Evolutionary conservation across 768 basidiomycete genomes (phyloP).

Genomic region (Coprinopsis strossmayeri): DNA sequence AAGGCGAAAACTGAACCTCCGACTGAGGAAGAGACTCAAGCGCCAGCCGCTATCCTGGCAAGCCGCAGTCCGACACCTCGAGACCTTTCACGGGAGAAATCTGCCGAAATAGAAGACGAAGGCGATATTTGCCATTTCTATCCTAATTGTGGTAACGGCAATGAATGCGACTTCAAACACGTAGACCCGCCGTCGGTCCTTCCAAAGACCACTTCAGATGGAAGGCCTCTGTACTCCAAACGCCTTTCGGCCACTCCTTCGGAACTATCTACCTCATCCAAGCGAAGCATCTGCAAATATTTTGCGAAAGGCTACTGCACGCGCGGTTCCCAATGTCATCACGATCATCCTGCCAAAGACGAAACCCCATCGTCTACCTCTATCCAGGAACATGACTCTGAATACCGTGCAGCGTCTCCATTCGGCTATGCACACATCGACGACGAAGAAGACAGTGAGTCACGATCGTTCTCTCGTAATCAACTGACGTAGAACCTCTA

Average conservation of each 20-base stretch:
- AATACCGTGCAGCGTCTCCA: conserved; percentile 1
- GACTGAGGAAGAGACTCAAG: neutral
- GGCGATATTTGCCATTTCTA: neutral
- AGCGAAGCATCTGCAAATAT: conserved; percentile 13
- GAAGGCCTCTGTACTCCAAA: too few species aligned
- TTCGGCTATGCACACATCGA: conserved; percentile 1
- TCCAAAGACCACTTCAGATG: neutral
- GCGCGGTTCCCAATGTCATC: conserved; percentile 14
- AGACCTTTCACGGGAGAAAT: neutral
- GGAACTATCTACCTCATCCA: neutral
- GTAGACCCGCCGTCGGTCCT: too few species aligned
- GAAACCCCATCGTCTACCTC: neutral
- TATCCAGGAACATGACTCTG: too few species aligned
- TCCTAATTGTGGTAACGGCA: neutral
- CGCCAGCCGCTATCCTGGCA: neutral
- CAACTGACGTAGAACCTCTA: neutral
- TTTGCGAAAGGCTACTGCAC: conserved; percentile 18
- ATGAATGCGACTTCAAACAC: neutral
- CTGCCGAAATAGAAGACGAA: neutral
- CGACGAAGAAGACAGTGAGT: neutral
- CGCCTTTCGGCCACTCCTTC: too few species aligned
- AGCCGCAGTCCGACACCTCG: neutral
- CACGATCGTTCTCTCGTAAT: neutral
- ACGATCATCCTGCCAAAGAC: conserved; percentile 12
- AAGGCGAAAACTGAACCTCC: neutral